These are phyloP conservation scores for Pseudoturritis turrita DNA, from an alignment of 345 rosid genomes.

Conservation along the genomic window DNA sequence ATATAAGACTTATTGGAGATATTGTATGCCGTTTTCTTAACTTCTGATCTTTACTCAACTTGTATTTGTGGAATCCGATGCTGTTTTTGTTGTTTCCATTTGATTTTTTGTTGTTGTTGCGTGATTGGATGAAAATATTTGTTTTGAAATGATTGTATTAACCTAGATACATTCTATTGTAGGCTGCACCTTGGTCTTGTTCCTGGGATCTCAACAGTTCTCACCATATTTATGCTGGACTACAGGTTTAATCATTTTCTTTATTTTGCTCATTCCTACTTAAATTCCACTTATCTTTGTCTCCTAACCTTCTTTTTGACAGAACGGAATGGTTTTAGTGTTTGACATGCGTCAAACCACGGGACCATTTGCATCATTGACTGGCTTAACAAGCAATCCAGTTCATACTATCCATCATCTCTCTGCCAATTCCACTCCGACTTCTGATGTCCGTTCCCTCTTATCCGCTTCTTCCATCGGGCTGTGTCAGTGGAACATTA, in stretches of 20 bases:
- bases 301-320: slow-evolving; percentile 13
- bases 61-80: neutral
- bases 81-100: neutral
- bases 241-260: slow-evolving; percentile 50
- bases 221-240: slow-evolving; percentile 72
- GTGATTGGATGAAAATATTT: neutral
- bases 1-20: neutral
- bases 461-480: slow-evolving; percentile 87
- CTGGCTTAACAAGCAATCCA: slow-evolving; percentile 66
- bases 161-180: slow-evolving; percentile 15
- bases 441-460: slow-evolving; percentile 40
- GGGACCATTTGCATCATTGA: slow-evolving; percentile 46
- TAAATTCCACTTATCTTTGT: neutral
- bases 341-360: slow-evolving; percentile 83
- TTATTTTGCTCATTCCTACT: slow-evolving; percentile 5
- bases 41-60: neutral
- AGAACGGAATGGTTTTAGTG: slow-evolving; percentile 71
- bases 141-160: neutral
- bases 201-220: slow-evolving; percentile 76
- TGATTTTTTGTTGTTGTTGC: too few relatives aligned
- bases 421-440: slow-evolving; percentile 27
- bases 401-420: slow-evolving; percentile 68
- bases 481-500: slow-evolving; percentile 67
- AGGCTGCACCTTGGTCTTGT: slow-evolving; percentile 94
- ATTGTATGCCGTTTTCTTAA: neutral